Percentiles rank a stretch among this genome's conserved stretches.
These are phyloP conservation scores for Leptographium lundbergii DNA, from an alignment of 2,329 filamentous ascomycete species.

Conservation along the genomic window DNA sequence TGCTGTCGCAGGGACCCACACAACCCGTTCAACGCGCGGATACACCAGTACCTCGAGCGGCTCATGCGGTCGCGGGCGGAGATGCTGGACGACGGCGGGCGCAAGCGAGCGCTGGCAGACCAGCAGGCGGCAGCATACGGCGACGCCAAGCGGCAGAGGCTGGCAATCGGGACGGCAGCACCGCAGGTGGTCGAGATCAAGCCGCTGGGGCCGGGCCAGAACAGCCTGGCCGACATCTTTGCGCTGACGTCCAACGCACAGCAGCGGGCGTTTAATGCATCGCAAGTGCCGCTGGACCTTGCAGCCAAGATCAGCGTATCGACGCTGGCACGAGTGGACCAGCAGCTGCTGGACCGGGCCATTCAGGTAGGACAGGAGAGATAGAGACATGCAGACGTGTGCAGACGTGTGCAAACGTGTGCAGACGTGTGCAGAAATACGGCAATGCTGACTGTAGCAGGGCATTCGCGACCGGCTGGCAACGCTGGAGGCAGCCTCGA, in stretches of 20 bases:
- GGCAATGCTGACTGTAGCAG: slow-evolving; percentile 15
- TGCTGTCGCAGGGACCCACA: slow-evolving; percentile 54
- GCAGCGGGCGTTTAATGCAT: slow-evolving; percentile 70
- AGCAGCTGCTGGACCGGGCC: slow-evolving; percentile 55
- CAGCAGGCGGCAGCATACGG: slow-evolving; percentile 59
- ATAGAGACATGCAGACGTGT: no score
- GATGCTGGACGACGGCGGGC: slow-evolving; percentile 62
- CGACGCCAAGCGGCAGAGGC: slow-evolving; percentile 74
- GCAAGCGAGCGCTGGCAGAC: slow-evolving; percentile 62
- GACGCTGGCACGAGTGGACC: slow-evolving; percentile 60
- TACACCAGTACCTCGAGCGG: slow-evolving; percentile 79
- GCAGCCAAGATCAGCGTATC: slow-evolving; percentile 72
- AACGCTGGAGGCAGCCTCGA: slow-evolving; percentile 27
- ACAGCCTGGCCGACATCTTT: slow-evolving; percentile 73
- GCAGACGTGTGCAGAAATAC: neutral
- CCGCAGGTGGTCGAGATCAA: slow-evolving; percentile 40
- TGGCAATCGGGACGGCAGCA: slow-evolving; percentile 27
- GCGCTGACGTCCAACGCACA: slow-evolving; percentile 67
- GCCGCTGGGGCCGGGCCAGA: slow-evolving; percentile 54
- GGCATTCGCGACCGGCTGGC: slow-evolving; percentile 40
- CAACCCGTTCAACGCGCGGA: slow-evolving; percentile 60
- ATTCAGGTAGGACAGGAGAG: slow-evolving; percentile 24
- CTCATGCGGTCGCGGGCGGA: slow-evolving; percentile 68
- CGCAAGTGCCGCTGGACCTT: slow-evolving; percentile 61
- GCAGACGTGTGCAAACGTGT: no score